These are phyloP conservation scores for Kalmanozyma brasiliensis DNA, from an alignment of 1,284 basidiomycete species.

Conservation along the genomic window DNA sequence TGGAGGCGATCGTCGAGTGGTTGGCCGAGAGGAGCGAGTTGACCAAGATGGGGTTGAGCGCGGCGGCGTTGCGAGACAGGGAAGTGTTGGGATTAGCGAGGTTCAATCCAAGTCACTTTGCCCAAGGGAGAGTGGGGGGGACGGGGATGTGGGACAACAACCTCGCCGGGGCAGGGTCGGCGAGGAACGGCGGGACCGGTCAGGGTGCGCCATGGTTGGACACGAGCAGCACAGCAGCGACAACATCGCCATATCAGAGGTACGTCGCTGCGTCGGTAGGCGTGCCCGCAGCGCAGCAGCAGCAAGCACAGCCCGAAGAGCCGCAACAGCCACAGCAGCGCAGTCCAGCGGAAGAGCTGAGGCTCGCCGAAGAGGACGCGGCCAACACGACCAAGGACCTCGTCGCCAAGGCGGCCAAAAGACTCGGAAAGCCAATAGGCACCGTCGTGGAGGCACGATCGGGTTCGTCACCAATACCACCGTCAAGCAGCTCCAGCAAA, in stretches of 20 bases:
- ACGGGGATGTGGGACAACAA: slow-evolving; percentile 26
- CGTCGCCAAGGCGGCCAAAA: not conserved
- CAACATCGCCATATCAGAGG: slow-evolving; percentile 2
- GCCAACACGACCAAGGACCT: not conserved
- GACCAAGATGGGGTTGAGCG: slow-evolving; percentile 36
- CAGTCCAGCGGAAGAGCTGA: not conserved
- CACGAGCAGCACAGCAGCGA: not conserved
- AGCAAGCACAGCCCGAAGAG: not conserved
- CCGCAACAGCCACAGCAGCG: not conserved
- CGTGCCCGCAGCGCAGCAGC: not conserved
- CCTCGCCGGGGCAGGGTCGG: slow-evolving; percentile 2
- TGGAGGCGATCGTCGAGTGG: slow-evolving; percentile 49
- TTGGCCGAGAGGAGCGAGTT: slow-evolving; percentile 23
- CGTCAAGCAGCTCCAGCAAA: too few species aligned
- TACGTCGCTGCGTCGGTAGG: slow-evolving; percentile 3
- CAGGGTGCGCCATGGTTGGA: too few species aligned
- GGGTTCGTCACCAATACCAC: not conserved
- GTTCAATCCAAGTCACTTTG: slow-evolving; percentile 18
- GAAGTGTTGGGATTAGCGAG: slow-evolving; percentile 31
- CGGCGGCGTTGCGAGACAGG: slow-evolving; percentile 31
- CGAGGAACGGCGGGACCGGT: too few species aligned
- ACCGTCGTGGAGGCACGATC: not conserved
- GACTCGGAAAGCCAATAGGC: not conserved
- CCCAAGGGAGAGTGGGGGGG: slow-evolving; percentile 10
- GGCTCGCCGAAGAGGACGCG: slow-evolving; percentile 1